phyloP scores from a whole-genome alignment of 2,329 filamentous ascomycete genomes.

The Exophiala sideris region DNA sequence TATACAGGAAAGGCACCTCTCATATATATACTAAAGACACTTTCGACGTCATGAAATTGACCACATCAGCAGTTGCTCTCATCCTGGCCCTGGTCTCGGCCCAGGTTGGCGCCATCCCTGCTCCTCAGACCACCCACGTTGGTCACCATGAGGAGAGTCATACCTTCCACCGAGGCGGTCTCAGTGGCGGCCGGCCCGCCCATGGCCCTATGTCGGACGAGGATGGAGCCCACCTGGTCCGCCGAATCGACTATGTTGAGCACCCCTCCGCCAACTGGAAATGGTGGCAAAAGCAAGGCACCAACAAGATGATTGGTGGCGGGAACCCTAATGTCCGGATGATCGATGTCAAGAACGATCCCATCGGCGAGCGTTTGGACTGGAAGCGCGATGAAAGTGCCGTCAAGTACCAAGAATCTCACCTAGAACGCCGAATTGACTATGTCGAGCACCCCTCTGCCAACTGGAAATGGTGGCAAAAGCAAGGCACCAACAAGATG shows the following conservation, averaged over 20 bases:
- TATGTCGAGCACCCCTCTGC: not conserved
- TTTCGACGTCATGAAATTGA: constrained; percentile 8
- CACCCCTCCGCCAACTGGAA: not conserved
- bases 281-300: constrained; percentile 4
- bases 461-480: constrained; percentile 4
- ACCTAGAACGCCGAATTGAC: not conserved
- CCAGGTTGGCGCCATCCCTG: constrained; percentile 14
- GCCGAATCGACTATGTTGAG: not conserved
- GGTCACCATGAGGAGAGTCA: too few relatives aligned
- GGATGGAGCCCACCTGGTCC: not conserved
- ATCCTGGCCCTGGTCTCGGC: constrained; percentile 18
- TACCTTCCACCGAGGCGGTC: not conserved
- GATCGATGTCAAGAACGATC: not conserved
- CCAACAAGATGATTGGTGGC: not conserved
- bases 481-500: not conserved
- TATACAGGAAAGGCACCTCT: not conserved
- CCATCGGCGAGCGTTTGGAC: not conserved
- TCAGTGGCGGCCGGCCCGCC: not conserved
- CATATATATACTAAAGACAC: not conserved
- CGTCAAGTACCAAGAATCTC: not conserved
- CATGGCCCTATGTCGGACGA: constrained; percentile 16
- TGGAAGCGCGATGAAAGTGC: not conserved
- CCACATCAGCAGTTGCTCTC: constrained; percentile 12
- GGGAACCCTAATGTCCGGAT: not conserved
- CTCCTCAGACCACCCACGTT: not conserved